Evolutionary conservation across 1,284 basidiomycete species (phyloP).

Genomic region (Heterobasidion irregulare): DNA sequence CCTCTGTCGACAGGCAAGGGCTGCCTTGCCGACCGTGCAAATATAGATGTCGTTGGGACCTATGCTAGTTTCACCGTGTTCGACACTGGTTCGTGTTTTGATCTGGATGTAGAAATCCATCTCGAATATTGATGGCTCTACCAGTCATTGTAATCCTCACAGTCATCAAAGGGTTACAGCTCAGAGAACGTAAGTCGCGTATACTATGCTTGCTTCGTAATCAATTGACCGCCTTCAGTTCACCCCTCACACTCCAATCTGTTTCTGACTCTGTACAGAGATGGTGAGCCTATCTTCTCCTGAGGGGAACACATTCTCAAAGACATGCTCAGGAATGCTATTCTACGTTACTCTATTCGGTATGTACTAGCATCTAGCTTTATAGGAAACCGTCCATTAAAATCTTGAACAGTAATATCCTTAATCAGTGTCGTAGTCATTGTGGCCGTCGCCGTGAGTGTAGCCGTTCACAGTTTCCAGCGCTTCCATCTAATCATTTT

Average conservation of each 20-base stretch:
- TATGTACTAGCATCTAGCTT: background rate
- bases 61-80: background rate
- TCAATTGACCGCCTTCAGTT: background rate
- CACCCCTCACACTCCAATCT: background rate
- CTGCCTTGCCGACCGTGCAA: background rate
- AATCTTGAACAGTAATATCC: background rate
- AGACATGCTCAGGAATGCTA: background rate
- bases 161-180: background rate
- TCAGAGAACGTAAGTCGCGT: background rate
- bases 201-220: background rate
- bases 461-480: too few species aligned
- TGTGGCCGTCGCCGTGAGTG: background rate
- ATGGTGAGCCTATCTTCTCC: background rate
- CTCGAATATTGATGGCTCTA: too few species aligned
- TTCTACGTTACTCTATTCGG: background rate
- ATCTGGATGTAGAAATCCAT: background rate
- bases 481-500: background rate
- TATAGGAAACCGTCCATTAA: background rate
- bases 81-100: background rate
- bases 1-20: background rate
- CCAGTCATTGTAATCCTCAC: too few species aligned
- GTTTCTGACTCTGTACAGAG: background rate
- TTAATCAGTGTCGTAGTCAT: background rate
- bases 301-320: background rate
- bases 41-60: background rate